Evolutionary conservation across 495 filamentous ascomycete genomes (phyloP).

Genomic region (Aspergillus diversus): DNA sequence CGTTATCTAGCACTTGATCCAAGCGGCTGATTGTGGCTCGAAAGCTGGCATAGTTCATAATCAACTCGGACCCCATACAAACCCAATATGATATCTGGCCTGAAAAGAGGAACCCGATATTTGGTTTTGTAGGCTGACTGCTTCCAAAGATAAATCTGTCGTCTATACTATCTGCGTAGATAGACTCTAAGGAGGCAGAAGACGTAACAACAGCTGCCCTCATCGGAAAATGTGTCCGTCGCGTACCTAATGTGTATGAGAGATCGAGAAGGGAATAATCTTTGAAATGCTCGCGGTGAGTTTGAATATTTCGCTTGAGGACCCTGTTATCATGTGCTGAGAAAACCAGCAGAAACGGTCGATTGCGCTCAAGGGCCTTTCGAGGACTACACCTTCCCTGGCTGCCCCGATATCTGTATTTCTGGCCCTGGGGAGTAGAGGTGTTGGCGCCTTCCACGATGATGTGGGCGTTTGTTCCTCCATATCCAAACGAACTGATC

Average conservation of each 20-base stretch:
- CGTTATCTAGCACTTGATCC: too few relatives aligned
- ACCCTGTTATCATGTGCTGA: slow-evolving; percentile 10
- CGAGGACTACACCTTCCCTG: neutral
- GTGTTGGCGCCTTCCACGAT: slow-evolving; percentile 25
- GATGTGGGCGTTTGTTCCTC: slow-evolving; percentile 38
- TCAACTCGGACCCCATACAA: too few relatives aligned
- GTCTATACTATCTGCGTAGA: too few relatives aligned
- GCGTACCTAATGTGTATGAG: slow-evolving; percentile 28
- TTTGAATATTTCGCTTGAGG: slow-evolving; percentile 2
- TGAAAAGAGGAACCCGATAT: too few relatives aligned
- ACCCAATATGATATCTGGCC: too few relatives aligned
- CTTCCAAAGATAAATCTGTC: too few relatives aligned
- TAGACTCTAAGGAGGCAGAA: too few relatives aligned
- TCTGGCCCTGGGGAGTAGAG: neutral
- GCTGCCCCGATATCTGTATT: too few relatives aligned
- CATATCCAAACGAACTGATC: slow-evolving; percentile 31
- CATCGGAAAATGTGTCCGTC: slow-evolving; percentile 28
- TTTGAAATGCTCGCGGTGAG: neutral
- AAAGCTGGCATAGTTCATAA: too few relatives aligned
- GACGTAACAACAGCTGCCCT: neutral
- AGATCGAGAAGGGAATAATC: slow-evolving; percentile 19
- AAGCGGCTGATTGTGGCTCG: too few relatives aligned
- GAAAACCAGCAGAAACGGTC: slow-evolving; percentile 7
- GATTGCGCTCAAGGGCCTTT: neutral
- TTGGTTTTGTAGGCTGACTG: too few relatives aligned